Conservation (phyloP, 2,329 filamentous ascomycete genomes). For the Davidsoniella neocaledoniae region DNA sequence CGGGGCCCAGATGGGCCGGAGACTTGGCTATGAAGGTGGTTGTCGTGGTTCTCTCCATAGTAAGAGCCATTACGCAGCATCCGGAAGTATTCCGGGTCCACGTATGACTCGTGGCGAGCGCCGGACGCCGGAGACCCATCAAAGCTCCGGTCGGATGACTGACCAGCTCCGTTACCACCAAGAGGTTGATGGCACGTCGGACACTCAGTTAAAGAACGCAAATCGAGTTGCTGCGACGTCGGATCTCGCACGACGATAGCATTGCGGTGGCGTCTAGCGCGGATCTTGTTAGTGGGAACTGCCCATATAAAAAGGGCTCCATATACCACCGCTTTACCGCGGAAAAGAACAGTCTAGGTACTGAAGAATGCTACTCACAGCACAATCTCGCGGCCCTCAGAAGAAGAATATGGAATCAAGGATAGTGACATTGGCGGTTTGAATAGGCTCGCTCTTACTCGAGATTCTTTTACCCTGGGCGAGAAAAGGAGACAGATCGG, state of each 20-base stretch:
- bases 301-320: not conserved
- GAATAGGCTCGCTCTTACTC: too few species aligned
- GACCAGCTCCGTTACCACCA: slow-evolving; percentile 18
- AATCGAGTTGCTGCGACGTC: slow-evolving; percentile 66
- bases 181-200: slow-evolving; percentile 78
- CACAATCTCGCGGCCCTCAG: slow-evolving; percentile 62
- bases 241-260: slow-evolving; percentile 85
- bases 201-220: slow-evolving; percentile 62
- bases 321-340: too few species aligned
- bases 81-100: slow-evolving; percentile 86
- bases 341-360: not conserved
- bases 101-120: slow-evolving; percentile 45
- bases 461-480: too few species aligned
- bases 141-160: slow-evolving; percentile 33
- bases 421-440: slow-evolving; percentile 29
- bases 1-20: slow-evolving; percentile 12
- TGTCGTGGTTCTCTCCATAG: slow-evolving; percentile 16
- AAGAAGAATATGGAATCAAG: slow-evolving; percentile 58
- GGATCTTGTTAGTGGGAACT: slow-evolving; percentile 4
- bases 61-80: slow-evolving; percentile 51
- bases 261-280: slow-evolving; percentile 67
- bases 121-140: slow-evolving; percentile 20
- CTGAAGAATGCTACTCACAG: slow-evolving; percentile 40
- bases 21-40: too few species aligned
- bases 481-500: not conserved